Base-by-base conservation (phyloP, 2,329 filamentous ascomycete genomes). In the Xylariaceae sp. region DNA sequence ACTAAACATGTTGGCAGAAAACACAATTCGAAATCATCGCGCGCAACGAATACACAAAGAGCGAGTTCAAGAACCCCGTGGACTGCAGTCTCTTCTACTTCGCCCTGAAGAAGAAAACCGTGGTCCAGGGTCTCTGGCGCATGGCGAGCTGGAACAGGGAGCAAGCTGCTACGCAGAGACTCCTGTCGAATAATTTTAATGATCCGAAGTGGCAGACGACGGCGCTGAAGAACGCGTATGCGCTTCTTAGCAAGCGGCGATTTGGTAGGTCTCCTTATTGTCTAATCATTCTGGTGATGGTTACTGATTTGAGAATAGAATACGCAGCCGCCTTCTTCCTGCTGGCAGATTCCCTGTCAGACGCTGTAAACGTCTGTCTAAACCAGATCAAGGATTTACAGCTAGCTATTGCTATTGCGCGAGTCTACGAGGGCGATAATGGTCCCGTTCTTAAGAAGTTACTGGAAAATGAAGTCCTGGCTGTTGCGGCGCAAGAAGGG, bases 251-350 rank as follows among this genome's bases (percentile, higher is more conserved):
- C 65, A 95, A 92, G 74, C 84, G 91, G 50, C 82, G 94, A 53
- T 97, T 97, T 72, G 84, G 88, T 91, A 74, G 70, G 81, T 70
- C 10, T 45, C 5, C 3, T 34, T 11, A 2, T 42, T 55, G 2
- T 23, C 23, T 5, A 35, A n/a, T 51, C 37, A 34, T 35, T n/a
- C 7, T 15, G n/a, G 48, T 7, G 13, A 50, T n/a, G 15, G 47
- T 39, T 51, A 15, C 53, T 62, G 56, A 63, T 49, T 37, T 8
- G 18, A 17, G 17, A 35, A 55, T 57, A 91, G 91, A 90, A 74
- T 99, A 99, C 70, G 92, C 94, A 2, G 94, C 93, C 0, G 89
- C 94, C 0, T 99, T 97, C 76, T 99, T 99, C 77, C 79, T 99
- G 4, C 80, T 99, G 1, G 95, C 90, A 1, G 92, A 92, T 65